Conservation (phyloP, 768 basidiomycete genomes). For the Kwoniella mangroviensis region DNA sequence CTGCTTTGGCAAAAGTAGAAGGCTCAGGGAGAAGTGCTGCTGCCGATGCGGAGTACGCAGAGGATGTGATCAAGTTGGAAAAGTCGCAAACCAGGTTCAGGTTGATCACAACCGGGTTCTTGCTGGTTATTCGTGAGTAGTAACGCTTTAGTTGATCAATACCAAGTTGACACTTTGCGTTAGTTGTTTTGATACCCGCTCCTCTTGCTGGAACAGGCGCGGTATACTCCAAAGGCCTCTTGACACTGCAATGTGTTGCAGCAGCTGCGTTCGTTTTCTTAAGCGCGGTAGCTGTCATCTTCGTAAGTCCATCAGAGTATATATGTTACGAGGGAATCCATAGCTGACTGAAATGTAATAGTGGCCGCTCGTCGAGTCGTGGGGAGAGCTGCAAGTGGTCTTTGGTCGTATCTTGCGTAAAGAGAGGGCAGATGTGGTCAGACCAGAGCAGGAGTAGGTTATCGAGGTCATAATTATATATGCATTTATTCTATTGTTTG, state of each 20-base stretch:
- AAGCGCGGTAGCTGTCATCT: constrained; percentile 14
- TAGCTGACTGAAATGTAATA: neutral
- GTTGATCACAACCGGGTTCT: constrained; percentile 14
- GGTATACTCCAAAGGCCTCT: constrained; percentile 19
- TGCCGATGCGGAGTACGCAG: constrained; percentile 14
- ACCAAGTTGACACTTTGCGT: neutral
- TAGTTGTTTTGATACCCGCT: constrained; percentile 21
- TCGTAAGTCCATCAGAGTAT: constrained; percentile 1
- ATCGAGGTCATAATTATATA: neutral
- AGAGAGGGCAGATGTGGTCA: constrained; percentile 11
- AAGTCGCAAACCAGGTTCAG: constrained; percentile 12
- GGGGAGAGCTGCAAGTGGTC: constrained; percentile 7
- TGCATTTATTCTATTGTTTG: neutral
- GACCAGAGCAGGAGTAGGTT: constrained; percentile 7
- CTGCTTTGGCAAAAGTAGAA: constrained; percentile 17
- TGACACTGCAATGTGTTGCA: constrained; percentile 20
- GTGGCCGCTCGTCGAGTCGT: constrained; percentile 18
- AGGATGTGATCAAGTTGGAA: constrained; percentile 17
- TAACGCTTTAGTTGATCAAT: neutral
- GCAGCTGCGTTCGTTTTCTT: constrained; percentile 16
- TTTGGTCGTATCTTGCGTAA: constrained; percentile 3
- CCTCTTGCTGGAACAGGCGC: constrained; percentile 17
- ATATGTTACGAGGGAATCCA: neutral
- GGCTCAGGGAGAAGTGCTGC: constrained; percentile 14
- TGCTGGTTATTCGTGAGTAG: constrained; percentile 18